Base-by-base conservation (phyloP, 176 grass and related monocot species). In the Triticum turgidum region DNA sequence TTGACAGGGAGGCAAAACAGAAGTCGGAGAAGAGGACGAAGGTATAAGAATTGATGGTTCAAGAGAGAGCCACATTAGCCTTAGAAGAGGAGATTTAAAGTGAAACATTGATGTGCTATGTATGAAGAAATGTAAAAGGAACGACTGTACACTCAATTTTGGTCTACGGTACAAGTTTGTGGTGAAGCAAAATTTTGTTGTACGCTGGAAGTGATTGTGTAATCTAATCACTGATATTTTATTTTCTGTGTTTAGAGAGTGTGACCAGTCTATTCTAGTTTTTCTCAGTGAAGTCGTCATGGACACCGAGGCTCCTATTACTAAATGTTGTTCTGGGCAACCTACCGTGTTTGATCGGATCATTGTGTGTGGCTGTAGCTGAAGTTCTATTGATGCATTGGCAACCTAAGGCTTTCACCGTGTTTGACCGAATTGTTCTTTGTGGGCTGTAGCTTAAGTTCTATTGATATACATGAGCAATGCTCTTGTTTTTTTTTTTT, bases 1-100 rank as follows among this genome's bases (percentile, higher is more conserved):
- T 45, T 49, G 38, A 82, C 77, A 95, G 95, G 90, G 69, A 93
- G 70, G 88, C 94, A 35, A 80, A 68, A 65, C 84, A 89, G 38
- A 86, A 91, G 67, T 65, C 69, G 1, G 62, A 35, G 61, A 95
- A 91, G 77, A 94, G 86, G 73, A 86, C 86, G 35, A 97, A 94
- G 85, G 85, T 87, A 9, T 85, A 76, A 91, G 63, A n/a, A 5
- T 9, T 64, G 33, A 20, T 49, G 20, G 61, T 10, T 54, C 61
- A 67, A 85, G 59, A 21, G 59, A 21, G 34, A 58, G 3, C 34
- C 9, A 37, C 51, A 25, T 33, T n/a, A 24, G 64, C 29, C 6
- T 81, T 6, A 29, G 51, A 54, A 13, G 47, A 39, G 0, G 22
- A 79, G 8, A n/a, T 56, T 62, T 59, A 59, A 27, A 74, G 75